A percentile compares a stretch with the other conserved stretches of the same genome.
Conservation (phyloP, 176 grass and related monocot species). For the Aechmea fasciata region DNA sequence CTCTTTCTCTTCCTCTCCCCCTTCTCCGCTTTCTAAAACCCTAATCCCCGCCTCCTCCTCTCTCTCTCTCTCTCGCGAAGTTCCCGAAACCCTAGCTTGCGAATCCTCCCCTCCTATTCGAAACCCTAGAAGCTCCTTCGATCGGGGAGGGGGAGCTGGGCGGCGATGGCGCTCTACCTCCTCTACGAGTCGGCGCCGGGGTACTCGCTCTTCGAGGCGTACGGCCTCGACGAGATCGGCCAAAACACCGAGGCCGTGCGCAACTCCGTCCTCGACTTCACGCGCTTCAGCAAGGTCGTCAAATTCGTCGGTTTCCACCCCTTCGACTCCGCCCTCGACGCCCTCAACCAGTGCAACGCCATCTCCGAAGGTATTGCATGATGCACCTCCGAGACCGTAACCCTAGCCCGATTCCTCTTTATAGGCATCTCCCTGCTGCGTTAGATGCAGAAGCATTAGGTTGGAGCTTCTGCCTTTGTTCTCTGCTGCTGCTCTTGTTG, state of each 20-base stretch:
- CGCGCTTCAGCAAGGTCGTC: conserved; percentile 76
- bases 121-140: no score
- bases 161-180: conserved; percentile 58
- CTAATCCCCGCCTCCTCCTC: conserved; percentile 14
- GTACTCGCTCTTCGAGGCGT: conserved; percentile 63
- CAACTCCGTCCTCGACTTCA: conserved; percentile 55
- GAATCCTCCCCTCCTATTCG: not conserved
- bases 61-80: no score
- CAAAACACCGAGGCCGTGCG: conserved; percentile 73
- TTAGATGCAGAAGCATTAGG: no score
- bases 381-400: not conserved
- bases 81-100: not conserved
- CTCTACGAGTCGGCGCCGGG: conserved; percentile 74
- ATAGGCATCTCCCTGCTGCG: not conserved
- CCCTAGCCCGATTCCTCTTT: not conserved
- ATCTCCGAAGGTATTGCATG: conserved; percentile 51
- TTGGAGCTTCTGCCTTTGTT: no score
- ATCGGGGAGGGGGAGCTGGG: not conserved
- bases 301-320: conserved; percentile 80
- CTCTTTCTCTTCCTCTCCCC: no score
- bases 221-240: conserved; percentile 74
- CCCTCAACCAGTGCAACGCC: conserved; percentile 84
- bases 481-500: no score
- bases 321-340: conserved; percentile 67
- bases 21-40: conserved; percentile 22